phyloP scores from a whole-genome alignment of 2,329 filamentous ascomycete genomes.

The Aspergillus pseudonomiae region DNA sequence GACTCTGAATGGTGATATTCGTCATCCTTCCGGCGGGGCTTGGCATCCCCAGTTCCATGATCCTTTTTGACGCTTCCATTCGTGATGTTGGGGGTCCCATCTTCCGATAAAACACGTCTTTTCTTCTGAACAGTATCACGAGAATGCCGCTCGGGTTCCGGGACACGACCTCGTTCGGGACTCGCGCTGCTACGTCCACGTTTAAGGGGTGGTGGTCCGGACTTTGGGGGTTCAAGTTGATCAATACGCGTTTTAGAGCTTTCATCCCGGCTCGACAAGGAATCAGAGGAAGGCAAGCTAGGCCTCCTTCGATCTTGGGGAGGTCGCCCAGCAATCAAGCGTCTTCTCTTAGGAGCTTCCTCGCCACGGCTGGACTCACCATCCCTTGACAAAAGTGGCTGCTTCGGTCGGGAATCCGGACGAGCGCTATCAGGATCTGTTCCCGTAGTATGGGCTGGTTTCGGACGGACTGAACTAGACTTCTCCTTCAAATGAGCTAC shows the following conservation, averaged over 20 bases:
- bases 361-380: slow-evolving; percentile 39
- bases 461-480: slow-evolving; percentile 25
- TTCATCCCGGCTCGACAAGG: slow-evolving; percentile 44
- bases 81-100: slow-evolving; percentile 33
- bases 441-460: slow-evolving; percentile 26
- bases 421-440: slow-evolving; percentile 39
- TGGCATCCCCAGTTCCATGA: slow-evolving; percentile 24
- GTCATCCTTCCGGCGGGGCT: slow-evolving; percentile 23
- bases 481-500: slow-evolving; percentile 30
- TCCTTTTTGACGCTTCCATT: slow-evolving; percentile 36
- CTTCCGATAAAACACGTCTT: slow-evolving; percentile 45
- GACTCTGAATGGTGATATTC: slow-evolving; percentile 22
- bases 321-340: slow-evolving; percentile 46
- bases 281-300: slow-evolving; percentile 46
- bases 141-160: slow-evolving; percentile 28
- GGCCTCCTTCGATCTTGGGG: slow-evolving; percentile 41
- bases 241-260: slow-evolving; percentile 34
- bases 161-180: slow-evolving; percentile 34
- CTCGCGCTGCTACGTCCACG: slow-evolving; percentile 46
- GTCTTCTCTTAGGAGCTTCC: slow-evolving; percentile 42
- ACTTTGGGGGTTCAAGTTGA: slow-evolving; percentile 29
- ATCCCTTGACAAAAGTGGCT: slow-evolving; percentile 27
- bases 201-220: slow-evolving; percentile 36
- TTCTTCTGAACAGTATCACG: slow-evolving; percentile 46
- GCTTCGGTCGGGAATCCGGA: slow-evolving; percentile 33